Evolutionary conservation across 2,329 filamentous ascomycete genomes (phyloP), one percentile per base, ranked within the genome.

Genomic region (Elsinoe fawcettii): DNA sequence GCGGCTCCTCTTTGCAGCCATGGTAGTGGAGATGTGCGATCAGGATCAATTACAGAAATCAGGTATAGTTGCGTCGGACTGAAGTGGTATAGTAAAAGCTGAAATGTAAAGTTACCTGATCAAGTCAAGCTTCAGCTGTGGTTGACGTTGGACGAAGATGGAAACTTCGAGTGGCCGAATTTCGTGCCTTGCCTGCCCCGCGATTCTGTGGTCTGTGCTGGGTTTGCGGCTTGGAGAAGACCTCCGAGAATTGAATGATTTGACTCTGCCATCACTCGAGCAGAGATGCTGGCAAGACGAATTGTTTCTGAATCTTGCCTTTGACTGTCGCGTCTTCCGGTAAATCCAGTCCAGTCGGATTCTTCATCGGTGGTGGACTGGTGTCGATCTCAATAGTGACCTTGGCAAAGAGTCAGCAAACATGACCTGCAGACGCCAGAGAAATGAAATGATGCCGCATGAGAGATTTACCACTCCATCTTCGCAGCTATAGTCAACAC

Each of bases 401-500:
- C 76, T 78, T 41, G 32, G 34, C 37, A 53, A 51, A 22, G 20
- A 57, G 51, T 59, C 32, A 61, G 59, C 39, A 59, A 54, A 39
- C n/a, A 34, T 18, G 5, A 27, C 14, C 44, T 14, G 16, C 41
- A 18, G 14, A 32, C 16, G 27, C 51, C n/a, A 57, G 25, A 51
- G 34, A 51, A 44, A n/a, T n/a, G n/a, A 23, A 47, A 60, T 51
- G 53, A 60, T 23, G 57, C 62, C 34, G 39, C 30, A 59, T 58
- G 63, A 66, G 65, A 68, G 65, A 65, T 73, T 67, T 80, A 81
- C 79, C 77, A 75, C 78, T 71, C 75, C 76, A 68, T 82, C 77
- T 65, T 77, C 71, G 73, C 76, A 81, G 71, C 72, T 72, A 71
- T 77, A 81, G 69, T 81, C 75, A 64, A 80, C 70, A 81, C 81